These are phyloP conservation scores for Chrysoporthe cubensis DNA, from an alignment of 2,329 filamentous ascomycete genomes.

Conservation along the genomic window DNA sequence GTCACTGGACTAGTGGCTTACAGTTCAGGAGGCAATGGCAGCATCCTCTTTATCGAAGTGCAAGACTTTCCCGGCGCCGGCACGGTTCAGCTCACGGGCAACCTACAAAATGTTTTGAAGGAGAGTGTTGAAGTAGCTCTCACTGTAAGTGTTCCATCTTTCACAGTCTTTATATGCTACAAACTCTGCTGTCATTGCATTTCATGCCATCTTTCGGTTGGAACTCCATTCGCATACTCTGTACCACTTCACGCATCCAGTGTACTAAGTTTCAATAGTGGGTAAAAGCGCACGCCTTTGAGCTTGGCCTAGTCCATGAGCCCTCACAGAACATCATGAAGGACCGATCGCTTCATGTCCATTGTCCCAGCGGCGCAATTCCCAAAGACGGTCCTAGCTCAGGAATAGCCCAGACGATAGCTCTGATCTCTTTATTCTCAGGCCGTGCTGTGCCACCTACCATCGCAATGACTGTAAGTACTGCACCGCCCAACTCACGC, in stretches of 20 bases:
- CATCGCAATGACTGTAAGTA: conserved; percentile 87
- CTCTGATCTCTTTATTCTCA: conserved; percentile 86
- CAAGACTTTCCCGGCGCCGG: conserved; percentile 95
- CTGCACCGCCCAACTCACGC: conserved; percentile 27
- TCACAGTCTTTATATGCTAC: neutral
- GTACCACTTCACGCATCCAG: neutral
- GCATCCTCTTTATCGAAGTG: conserved; percentile 97
- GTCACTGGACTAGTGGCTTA: conserved; percentile 97
- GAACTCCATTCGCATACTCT: neutral
- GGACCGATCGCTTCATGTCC: conserved; percentile 89
- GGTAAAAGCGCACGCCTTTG: conserved; percentile 95
- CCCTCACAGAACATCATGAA: conserved; percentile 94
- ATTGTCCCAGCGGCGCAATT: conserved; percentile 92
- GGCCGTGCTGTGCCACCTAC: conserved; percentile 85
- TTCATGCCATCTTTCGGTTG: neutral
- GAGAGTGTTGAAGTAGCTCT: conserved; percentile 96
- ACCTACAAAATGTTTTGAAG: conserved; percentile 94
- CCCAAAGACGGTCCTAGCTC: conserved; percentile 90
- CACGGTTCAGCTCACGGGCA: conserved; percentile 91
- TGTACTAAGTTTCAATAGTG: conserved; percentile 50
- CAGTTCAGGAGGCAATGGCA: conserved; percentile 87
- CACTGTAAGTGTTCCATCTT: conserved; percentile 44
- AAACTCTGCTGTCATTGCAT: neutral
- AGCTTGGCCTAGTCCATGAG: conserved; percentile 80
- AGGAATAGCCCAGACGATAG: conserved; percentile 91